Evolutionary conservation across 1,139 yeast genomes (phyloP).

Genomic region (Chernovozyma sophiae-reginae): DNA sequence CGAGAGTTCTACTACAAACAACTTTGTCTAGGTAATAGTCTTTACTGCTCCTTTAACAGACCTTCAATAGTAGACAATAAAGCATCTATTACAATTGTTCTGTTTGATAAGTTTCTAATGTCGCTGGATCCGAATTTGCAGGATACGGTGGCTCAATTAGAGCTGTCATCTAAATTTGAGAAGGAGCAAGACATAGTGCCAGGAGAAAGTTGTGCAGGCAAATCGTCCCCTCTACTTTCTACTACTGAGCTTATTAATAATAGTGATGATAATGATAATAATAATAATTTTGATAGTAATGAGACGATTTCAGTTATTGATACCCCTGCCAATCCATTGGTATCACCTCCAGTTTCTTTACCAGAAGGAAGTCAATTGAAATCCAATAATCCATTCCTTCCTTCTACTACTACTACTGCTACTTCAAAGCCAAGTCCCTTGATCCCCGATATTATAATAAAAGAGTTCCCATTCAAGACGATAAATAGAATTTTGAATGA

Average conservation of each 20-base stretch:
- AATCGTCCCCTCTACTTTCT: not conserved
- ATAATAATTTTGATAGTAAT: not conserved
- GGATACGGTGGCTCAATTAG: not conserved
- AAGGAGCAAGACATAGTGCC: not conserved
- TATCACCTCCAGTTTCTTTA: not conserved
- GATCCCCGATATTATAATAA: conserved; percentile 1
- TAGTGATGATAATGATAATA: not conserved
- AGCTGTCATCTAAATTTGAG: not conserved
- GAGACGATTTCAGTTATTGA: not conserved
- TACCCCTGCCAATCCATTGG: not conserved
- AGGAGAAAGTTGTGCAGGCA: not conserved
- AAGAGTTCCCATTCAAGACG: conserved; percentile 48
- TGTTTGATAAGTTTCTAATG: not conserved
- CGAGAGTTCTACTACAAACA: no score
- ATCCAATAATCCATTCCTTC: conserved; percentile 6
- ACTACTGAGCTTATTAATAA: not conserved
- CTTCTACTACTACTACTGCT: not conserved
- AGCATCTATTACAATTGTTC: no score
- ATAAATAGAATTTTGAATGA: conserved; percentile 66
- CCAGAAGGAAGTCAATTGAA: not conserved
- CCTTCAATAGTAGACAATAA: no score
- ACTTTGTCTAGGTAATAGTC: no score
- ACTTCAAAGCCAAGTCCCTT: conserved; percentile 4
- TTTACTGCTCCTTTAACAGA: no score
- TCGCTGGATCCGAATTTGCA: not conserved